Evolutionary conservation across 257 asterid species (phyloP), one percentile per base, ranked within the genome.

Genomic region (Primulina eburnea): DNA sequence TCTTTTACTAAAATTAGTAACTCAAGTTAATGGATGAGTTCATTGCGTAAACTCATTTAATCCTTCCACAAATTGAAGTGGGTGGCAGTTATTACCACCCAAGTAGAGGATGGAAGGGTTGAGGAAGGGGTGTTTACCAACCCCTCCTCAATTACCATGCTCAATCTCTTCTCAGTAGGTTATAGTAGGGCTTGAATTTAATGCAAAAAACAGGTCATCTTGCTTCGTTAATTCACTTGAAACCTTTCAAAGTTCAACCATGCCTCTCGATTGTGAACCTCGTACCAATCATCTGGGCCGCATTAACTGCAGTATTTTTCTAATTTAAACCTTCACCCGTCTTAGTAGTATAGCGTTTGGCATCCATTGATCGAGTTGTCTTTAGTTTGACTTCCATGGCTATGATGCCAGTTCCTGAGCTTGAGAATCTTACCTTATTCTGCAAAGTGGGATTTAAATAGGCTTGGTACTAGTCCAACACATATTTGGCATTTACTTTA

Each of bases 61-160:
- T 14, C 21, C 20, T 50, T 50, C 57, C 16, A 50, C 57, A 17
- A 16, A 50, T 50, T 16, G 57, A 50, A 16, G 8, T 16, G 21
- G 57, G 57, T 5, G 21, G 3, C 2, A 1, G 57, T 50, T 5
- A 50, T 50, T 1, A 50, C 56, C 6, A 21, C 24, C 24, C 7
- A 5, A 50, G 56, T 5, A 50, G 7, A 17, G 7, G 57, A 50
- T 50, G 53, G 12, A 50, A 50, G 57, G 57, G 57, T 50, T 5
- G 57, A 50, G 57, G 57, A 16, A 50, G 57, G 57, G 57, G 57
- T 50, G 57, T 50, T 21, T 50, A 50, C 21, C 57, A 50, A 50
- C 21, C 6, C 55, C 50, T 40, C 50, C 14, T 28, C 30, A 28
- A 43, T 4, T 43, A 43, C 55, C 55, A 14, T 43, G 55, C 55